phyloP scores from a whole-genome alignment of 495 filamentous ascomycete genomes.

The Aspergillus nidulans region DNA sequence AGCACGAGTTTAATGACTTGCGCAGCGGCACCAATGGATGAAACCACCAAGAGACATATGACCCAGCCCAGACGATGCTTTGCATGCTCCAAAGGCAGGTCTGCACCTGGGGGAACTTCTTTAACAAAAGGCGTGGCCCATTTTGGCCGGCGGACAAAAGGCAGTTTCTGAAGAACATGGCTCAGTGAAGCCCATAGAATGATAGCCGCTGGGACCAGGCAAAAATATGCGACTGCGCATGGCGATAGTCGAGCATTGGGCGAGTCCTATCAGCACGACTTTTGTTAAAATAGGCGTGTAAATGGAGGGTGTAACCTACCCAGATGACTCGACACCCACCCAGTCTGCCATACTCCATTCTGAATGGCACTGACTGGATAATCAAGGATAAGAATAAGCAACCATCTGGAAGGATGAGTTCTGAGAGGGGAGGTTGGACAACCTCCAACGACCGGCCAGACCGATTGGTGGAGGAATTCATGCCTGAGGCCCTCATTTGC shows the following conservation, averaged over 20 bases:
- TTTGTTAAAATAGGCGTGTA: background rate
- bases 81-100: constrained; percentile 23
- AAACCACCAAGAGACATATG: constrained; percentile 36
- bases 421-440: background rate
- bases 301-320: constrained; percentile 7
- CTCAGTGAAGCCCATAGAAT: constrained; percentile 35
- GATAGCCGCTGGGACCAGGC: constrained; percentile 41
- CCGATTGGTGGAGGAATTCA: background rate
- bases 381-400: background rate
- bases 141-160: constrained; percentile 34
- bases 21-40: constrained; percentile 34
- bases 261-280: constrained; percentile 36
- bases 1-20: constrained; percentile 38
- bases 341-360: constrained; percentile 4
- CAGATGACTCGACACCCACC: constrained; percentile 16
- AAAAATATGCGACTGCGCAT: constrained; percentile 46
- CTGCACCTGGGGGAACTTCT: constrained; percentile 32
- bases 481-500: background rate
- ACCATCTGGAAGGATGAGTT: background rate
- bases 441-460: background rate
- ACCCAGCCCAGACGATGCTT: constrained; percentile 30
- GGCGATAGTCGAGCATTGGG: constrained; percentile 42
- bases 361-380: constrained; percentile 23
- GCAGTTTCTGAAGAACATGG: constrained; percentile 26
- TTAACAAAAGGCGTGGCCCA: constrained; percentile 49